Evolutionary conservation across 495 filamentous ascomycete genomes (phyloP), one percentile per base, ranked within the genome.

Genomic region (Talaromyces wortmannii): DNA sequence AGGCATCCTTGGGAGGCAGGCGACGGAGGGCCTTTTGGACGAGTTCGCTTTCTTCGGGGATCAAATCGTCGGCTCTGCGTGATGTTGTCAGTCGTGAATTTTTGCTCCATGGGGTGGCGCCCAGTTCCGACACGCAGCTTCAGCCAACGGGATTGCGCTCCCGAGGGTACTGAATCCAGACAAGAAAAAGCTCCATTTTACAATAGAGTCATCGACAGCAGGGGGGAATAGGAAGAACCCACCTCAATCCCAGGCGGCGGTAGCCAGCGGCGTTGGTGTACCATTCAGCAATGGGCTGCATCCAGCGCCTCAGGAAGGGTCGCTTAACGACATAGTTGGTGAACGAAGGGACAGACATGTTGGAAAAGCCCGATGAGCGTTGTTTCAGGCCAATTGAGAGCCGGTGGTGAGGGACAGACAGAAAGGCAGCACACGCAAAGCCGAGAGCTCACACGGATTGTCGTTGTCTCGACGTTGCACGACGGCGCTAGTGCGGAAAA

Each of bases 211-310:
- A 48, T 4, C 16, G 45, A 17, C 8, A 11, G 6, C 10, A 48
- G 45, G 7, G 2, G 16, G 57, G 61, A 36, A 63, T 6, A 31
- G 18, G 33, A 48, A 31, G 31, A 31, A 23, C 50, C 82, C 78
- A 97, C 94, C 77, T 86, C 69, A 98, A 80, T 63, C 94, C 94
- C 62, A 97, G 79, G 78, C 91, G 82, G 69, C 94, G 85, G 81
- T 98, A 96, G 64, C 94, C 94, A 59, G 91, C 83, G 50, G 88
- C 83, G 66, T 92, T 84, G 65, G 66, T 65, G 77, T 97, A 97
- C 89, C 88, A 94, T 53, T 82, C 79, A 66, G 90, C 82, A 55
- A 97, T 52, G 43, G 92, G 92, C 67, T 63, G 78, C 73, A 97
- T 76, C 76, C 88, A 77, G 63, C 80, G 84, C 66, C 75, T 72